Base-by-base conservation (phyloP, 768 basidiomycete genomes). In the Pleurotus eryngii region DNA sequence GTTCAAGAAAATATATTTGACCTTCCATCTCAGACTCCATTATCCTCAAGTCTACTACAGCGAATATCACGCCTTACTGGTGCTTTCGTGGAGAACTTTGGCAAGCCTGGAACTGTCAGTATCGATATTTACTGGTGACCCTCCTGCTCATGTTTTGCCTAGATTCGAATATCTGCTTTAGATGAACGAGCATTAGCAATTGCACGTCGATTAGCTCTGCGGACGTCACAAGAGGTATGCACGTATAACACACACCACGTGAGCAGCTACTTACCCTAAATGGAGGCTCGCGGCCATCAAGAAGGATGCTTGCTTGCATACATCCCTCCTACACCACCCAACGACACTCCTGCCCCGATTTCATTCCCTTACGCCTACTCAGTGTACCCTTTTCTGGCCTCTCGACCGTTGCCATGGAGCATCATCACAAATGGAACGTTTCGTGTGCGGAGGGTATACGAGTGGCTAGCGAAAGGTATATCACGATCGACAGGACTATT, bases 61-160 rank as follows among this genome's bases (percentile, higher is more conserved):
- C 77, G 76, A 24, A 82, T 92, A 58, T 92, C 90, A n/a, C 83
- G 86, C 53, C 57, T 82, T 17, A 77, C 87, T 5, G 83, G 82
- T 45, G 89, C 85, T 3, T 84, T 85, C 60, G 68, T 84, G 4
- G 85, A 89, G 65, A 78, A 76, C 57, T 63, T 75, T 24, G 78
- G 76, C 8, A 54, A 27, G 42, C 70, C 73, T 54, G 78, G 80
- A 58, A 74, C 76, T 70, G 86, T 83, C 43, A 43, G 49, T 45
- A 38, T 55, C 47, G 3, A 27, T 43, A 14, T 49, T 56, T 27
- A n/a, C 14, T 42, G 39, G 17, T 14, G 8, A 57, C 47, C 47
- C 55, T 45, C 55, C 54, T 8, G n/a, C 8, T 54, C 8, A 46
- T 57, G 59, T 51, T 60, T 20, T 43, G 17, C 43, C 24, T 57